Base-by-base conservation (phyloP, 2,329 filamentous ascomycete species). In the Verticillium tricorpus region DNA sequence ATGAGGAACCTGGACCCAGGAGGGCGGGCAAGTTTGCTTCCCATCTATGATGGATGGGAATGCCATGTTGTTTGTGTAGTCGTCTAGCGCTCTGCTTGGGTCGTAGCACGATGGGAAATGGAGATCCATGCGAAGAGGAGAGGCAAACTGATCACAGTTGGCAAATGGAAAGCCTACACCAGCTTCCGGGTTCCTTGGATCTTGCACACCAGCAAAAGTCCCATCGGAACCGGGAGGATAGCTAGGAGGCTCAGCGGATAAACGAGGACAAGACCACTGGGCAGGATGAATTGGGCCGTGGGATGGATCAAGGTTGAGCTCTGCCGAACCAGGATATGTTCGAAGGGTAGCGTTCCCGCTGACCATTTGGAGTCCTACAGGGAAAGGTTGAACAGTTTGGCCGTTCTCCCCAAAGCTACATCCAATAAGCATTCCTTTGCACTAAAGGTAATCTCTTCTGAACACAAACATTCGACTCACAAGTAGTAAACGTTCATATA, bases 401-500 rank as follows among this genome's bases (percentile, higher is more conserved):
- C 87, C 82, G 66, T 85, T 85, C 54, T 78, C 69, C 67, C 89
- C 85, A 72, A 89, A 88, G 75, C 80, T 78, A 66, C 6, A 69
- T 66, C 58, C 57, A 9, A 25, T 56, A 2, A 14, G 17, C 8
- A 15, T 32, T 2, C 25, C 25, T 2, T 25, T 25, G 25, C 2
- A 25, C 25, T 3, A 25, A 25, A 25, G 2, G 25, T 3, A 25
- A 25, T 25, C 25, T 25, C 2, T 25, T 25, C 25, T 25, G 2
- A 25, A 25, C 1, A 25, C 25, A 25, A 3, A 25, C 25, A 25
- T 25, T 25, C 25, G 25, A 25, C 25, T 25, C 25, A 85, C 83
- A 89, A 88, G 77, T 94, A 93, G 79, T 95, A 95, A 64, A 85
- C 84, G 69, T 88, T 88, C 83, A 89, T 87, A 71, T 91, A 91